Conservation (phyloP, 2,329 filamentous ascomycete species). For the Cadophora sp. region DNA sequence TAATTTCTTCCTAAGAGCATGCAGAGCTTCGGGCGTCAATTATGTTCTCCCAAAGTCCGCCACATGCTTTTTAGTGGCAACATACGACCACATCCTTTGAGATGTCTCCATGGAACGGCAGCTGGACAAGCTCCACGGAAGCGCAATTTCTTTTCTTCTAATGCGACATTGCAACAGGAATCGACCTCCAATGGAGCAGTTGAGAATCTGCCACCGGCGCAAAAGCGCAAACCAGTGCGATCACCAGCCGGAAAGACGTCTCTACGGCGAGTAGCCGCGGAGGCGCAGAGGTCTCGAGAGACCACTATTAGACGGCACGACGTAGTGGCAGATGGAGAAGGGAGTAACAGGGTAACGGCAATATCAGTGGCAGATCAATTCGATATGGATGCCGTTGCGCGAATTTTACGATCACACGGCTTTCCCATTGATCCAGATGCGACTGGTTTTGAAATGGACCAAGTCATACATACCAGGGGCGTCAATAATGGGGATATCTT, state of each 20-base stretch:
- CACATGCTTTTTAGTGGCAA: slow-evolving; percentile 31
- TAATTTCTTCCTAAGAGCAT: slow-evolving; percentile 25
- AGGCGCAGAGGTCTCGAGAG: slow-evolving; percentile 72
- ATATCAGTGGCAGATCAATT: slow-evolving; percentile 69
- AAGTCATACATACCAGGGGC: slow-evolving; percentile 68
- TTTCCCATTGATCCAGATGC: slow-evolving; percentile 68
- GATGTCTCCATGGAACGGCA: slow-evolving; percentile 55
- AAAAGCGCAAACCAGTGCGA: slow-evolving; percentile 54
- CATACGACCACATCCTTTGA: slow-evolving; percentile 38
- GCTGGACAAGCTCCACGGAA: slow-evolving; percentile 52
- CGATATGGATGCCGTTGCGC: slow-evolving; percentile 65
- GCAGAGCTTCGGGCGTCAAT: slow-evolving; percentile 37
- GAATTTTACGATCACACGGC: slow-evolving; percentile 63
- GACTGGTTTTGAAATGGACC: slow-evolving; percentile 64
- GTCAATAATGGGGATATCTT: slow-evolving; percentile 84
- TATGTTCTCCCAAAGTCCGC: slow-evolving; percentile 27
- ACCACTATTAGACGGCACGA: slow-evolving; percentile 39
- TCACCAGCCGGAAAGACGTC: slow-evolving; percentile 71
- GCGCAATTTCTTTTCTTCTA: slow-evolving; percentile 71
- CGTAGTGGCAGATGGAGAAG: slow-evolving; percentile 45
- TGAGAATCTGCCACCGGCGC: slow-evolving; percentile 24
- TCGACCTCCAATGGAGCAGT: slow-evolving; percentile 15
- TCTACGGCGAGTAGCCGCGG: slow-evolving; percentile 82
- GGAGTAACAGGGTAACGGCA: slow-evolving; percentile 55
- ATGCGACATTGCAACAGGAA: slow-evolving; percentile 56